These are phyloP conservation scores for Pythium dissotocum DNA, from an alignment of 352 stramenopile genomes.

Conservation along the genomic window DNA sequence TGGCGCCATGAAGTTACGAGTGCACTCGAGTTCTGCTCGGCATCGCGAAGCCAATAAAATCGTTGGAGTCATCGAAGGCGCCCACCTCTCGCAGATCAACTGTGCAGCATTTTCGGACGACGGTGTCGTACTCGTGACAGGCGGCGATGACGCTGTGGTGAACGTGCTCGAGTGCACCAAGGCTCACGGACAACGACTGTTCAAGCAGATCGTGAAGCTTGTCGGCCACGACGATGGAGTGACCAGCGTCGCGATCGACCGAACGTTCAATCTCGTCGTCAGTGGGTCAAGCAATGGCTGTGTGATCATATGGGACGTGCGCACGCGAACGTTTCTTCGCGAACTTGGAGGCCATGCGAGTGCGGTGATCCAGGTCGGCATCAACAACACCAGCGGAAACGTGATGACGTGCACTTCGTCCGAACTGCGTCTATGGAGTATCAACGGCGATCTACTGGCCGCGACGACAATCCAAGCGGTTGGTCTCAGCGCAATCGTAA, in stretches of 20 bases:
- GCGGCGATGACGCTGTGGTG: conserved; percentile 67
- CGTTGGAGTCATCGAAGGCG: conserved; percentile 66
- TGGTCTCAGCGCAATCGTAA: conserved; percentile 59
- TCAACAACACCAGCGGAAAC: conserved; percentile 73
- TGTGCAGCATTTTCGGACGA: conserved; percentile 66
- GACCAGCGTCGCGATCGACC: conserved; percentile 65
- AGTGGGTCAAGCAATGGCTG: conserved; percentile 58
- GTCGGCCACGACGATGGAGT: conserved; percentile 68
- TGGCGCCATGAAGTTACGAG: conserved; percentile 64
- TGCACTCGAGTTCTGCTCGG: conserved; percentile 49
- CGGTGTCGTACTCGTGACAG: conserved; percentile 56
- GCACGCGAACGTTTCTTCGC: conserved; percentile 53
- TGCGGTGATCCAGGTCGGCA: conserved; percentile 53
- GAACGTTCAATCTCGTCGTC: conserved; percentile 70
- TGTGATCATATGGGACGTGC: conserved; percentile 73
- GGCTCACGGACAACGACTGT: conserved; percentile 50
- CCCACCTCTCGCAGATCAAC: conserved; percentile 53
- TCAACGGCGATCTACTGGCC: conserved; percentile 76
- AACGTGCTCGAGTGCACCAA: conserved; percentile 77
- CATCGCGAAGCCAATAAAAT: conserved; percentile 68
- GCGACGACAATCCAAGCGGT: conserved; percentile 40
- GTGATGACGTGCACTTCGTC: conserved; percentile 48
- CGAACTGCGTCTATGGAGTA: conserved; percentile 73
- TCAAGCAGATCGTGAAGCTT: conserved; percentile 69
- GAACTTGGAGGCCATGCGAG: conserved; percentile 57